These are phyloP conservation scores for Schizophyllum commune DNA, from an alignment of 1,284 basidiomycete species.

Conservation along the genomic window DNA sequence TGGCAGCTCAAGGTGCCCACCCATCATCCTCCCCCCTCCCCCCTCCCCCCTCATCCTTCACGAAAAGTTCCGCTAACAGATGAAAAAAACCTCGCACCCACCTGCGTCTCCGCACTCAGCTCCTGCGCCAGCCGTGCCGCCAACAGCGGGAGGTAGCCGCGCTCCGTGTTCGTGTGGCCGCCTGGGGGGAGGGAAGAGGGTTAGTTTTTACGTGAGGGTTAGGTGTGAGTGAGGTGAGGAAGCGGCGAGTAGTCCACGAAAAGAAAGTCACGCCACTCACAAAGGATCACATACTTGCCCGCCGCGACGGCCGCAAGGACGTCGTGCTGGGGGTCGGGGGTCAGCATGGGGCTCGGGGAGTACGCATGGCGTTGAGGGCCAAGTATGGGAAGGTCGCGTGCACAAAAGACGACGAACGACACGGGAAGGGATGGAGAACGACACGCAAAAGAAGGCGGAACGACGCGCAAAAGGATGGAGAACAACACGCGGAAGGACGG, in stretches of 20 bases:
- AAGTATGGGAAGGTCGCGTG: background rate
- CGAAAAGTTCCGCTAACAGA: too few species aligned
- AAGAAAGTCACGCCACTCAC: slow-evolving; percentile 30
- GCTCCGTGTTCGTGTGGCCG: slow-evolving; percentile 85
- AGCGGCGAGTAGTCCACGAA: too few species aligned
- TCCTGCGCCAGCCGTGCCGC: slow-evolving; percentile 20
- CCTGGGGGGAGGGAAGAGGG: slow-evolving; percentile 27
- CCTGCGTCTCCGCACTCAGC: background rate
- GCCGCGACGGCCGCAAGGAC: slow-evolving; percentile 69
- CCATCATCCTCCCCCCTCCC: too few species aligned
- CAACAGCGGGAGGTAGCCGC: slow-evolving; percentile 73
- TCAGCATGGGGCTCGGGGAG: background rate
- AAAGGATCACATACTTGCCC: slow-evolving; percentile 73
- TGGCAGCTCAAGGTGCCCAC: too few species aligned
- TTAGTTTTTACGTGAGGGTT: background rate
- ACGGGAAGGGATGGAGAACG: too few species aligned
- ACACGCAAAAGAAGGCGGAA: too few species aligned
- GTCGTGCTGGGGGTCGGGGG: slow-evolving; percentile 53
- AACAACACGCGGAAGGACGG: too few species aligned
- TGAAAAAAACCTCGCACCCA: background rate
- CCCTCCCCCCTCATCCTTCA: too few species aligned
- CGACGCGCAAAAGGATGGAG: too few species aligned
- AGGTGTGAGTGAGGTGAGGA: too few species aligned
- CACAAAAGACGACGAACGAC: too few species aligned
- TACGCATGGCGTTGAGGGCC: background rate